phyloP scores from a whole-genome alignment of 495 filamentous ascomycete genomes.

The Platismatia glauca region DNA sequence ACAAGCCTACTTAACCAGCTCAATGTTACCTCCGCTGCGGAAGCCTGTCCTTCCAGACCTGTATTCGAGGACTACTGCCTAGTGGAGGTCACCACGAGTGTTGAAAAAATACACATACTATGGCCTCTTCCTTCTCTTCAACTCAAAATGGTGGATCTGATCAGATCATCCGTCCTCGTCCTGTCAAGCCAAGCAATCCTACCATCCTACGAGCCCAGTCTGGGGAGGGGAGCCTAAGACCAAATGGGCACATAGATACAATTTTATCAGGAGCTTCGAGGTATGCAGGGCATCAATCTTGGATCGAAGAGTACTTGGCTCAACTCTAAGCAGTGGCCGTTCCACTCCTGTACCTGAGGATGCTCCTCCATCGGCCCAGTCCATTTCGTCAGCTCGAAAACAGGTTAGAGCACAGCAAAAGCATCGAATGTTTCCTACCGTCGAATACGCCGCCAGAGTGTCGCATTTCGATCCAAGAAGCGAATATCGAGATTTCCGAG shows the following conservation, averaged over 20 bases:
- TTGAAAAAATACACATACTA: neutral
- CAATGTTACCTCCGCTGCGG: constrained; percentile 5
- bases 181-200: constrained; percentile 33
- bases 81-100: neutral
- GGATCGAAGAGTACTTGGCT: constrained; percentile 9
- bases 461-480: constrained; percentile 92
- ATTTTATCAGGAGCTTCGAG: constrained; percentile 23
- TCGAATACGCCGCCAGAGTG: constrained; percentile 84
- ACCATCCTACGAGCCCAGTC: constrained; percentile 28
- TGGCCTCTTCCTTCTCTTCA: constrained; percentile 11
- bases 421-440: constrained; percentile 86
- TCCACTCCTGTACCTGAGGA: constrained; percentile 86
- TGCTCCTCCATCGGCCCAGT: constrained; percentile 81
- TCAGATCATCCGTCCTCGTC: constrained; percentile 33
- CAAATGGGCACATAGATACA: constrained; percentile 12
- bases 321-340: constrained; percentile 50
- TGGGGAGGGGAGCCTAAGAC: constrained; percentile 24
- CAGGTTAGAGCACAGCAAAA: constrained; percentile 75
- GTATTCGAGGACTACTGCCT: neutral
- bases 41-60: neutral
- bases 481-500: constrained; percentile 88
- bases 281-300: constrained; percentile 3
- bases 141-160: constrained; percentile 23
- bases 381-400: constrained; percentile 74
- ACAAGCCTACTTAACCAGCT: neutral